These are phyloP conservation scores for Trypanosoma mega DNA, from an alignment of 208 protist species.

Conservation along the genomic window DNA sequence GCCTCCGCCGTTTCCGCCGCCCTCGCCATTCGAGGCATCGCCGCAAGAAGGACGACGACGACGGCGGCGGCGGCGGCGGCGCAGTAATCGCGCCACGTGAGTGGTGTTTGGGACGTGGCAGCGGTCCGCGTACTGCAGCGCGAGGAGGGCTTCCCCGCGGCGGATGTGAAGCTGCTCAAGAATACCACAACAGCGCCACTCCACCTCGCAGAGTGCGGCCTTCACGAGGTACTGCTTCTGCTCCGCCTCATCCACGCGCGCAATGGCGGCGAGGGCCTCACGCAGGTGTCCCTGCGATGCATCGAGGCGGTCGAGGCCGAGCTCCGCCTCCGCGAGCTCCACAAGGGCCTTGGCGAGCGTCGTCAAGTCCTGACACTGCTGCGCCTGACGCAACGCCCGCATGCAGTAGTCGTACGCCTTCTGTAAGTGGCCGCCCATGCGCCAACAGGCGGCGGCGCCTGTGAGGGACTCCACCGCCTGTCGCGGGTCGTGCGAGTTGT, in stretches of 20 bases:
- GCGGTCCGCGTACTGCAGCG: conserved; percentile 35
- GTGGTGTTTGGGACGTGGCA: conserved; percentile 54
- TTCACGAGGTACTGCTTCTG: conserved; percentile 54
- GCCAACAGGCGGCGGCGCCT: conserved; percentile 36
- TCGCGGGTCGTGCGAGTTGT: conserved; percentile 32
- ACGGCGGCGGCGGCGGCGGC: conserved; percentile 27
- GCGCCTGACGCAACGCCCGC: conserved; percentile 17
- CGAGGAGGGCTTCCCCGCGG: conserved; percentile 25
- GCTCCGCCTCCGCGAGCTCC: conserved; percentile 45
- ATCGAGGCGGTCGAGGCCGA: conserved; percentile 25
- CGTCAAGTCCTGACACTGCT: conserved; percentile 30
- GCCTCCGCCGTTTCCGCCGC: neutral
- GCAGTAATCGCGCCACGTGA: conserved; percentile 34
- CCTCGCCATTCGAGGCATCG: neutral
- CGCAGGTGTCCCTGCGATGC: conserved; percentile 27
- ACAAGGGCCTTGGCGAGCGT: conserved; percentile 47
- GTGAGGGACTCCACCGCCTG: conserved; percentile 56
- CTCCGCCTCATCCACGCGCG: conserved; percentile 39
- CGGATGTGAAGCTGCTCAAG: conserved; percentile 37
- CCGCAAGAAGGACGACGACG: too few species aligned
- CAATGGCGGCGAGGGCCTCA: conserved; percentile 37
- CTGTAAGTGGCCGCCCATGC: conserved; percentile 32
- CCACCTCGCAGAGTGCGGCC: conserved; percentile 55
- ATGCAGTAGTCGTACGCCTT: conserved; percentile 32
- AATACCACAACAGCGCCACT: conserved; percentile 49